A percentile compares a stretch with the other conserved stretches of the same genome.
Evolutionary conservation across 2,329 filamentous ascomycete genomes (phyloP).

Genomic region (Ampelomyces quisqualis): DNA sequence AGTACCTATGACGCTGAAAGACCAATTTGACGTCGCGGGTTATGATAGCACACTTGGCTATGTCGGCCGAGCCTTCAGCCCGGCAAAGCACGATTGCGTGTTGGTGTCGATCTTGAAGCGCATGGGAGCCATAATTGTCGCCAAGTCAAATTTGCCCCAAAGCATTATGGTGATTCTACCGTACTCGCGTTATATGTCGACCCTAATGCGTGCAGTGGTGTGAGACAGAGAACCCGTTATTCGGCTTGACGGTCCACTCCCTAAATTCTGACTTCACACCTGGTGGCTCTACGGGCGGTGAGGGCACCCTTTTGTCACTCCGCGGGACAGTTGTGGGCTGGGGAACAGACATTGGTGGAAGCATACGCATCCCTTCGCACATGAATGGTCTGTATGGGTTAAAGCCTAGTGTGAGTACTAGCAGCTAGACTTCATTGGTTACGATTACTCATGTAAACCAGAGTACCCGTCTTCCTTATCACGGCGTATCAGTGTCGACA

Average conservation of each 20-base stretch:
- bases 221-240: slow-evolving; percentile 63
- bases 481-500: slow-evolving; percentile 60
- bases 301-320: slow-evolving; percentile 58
- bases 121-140: slow-evolving; percentile 51
- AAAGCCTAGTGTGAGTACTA: slow-evolving; percentile 47
- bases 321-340: slow-evolving; percentile 58
- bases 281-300: slow-evolving; percentile 62
- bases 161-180: slow-evolving; percentile 52
- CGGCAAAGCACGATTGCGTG: slow-evolving; percentile 52
- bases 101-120: slow-evolving; percentile 60
- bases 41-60: slow-evolving; percentile 59
- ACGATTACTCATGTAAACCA: slow-evolving; percentile 28
- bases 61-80: slow-evolving; percentile 60
- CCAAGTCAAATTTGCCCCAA: slow-evolving; percentile 58
- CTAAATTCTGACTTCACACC: slow-evolving; percentile 55
- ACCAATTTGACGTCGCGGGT: slow-evolving; percentile 53
- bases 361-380: slow-evolving; percentile 59
- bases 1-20: slow-evolving; percentile 51
- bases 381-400: slow-evolving; percentile 61
- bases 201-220: slow-evolving; percentile 54
- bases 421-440: neutral
- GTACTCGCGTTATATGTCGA: slow-evolving; percentile 36
- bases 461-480: slow-evolving; percentile 60
- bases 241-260: slow-evolving; percentile 60
- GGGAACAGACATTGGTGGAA: slow-evolving; percentile 60